phyloP scores from a whole-genome alignment of 768 basidiomycete species.

The Multifurca ochricompacta region DNA sequence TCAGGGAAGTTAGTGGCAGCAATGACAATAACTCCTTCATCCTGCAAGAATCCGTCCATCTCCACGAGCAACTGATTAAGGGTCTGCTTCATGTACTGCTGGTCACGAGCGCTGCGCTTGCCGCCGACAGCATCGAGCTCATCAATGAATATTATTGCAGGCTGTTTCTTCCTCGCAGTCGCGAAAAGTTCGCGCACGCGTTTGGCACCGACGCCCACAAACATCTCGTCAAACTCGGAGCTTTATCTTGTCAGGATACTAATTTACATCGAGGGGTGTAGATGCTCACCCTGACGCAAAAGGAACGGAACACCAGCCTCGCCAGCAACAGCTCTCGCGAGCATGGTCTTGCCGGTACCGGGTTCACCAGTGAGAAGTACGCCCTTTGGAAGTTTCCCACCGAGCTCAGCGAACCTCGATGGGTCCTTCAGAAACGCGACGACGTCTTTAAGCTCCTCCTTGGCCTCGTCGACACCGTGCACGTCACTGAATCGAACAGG shows the following conservation, averaged over 20 bases:
- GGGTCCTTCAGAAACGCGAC: conserved; percentile 96
- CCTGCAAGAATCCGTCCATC: conserved; percentile 93
- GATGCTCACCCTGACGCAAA: conserved; percentile 72
- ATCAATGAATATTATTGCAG: conserved; percentile 98
- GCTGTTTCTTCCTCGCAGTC: conserved; percentile 87
- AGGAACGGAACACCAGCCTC: conserved; percentile 98
- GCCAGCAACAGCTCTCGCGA: conserved; percentile 95
- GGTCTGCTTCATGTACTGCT: conserved; percentile 89
- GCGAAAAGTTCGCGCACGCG: conserved; percentile 93
- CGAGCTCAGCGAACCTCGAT: conserved; percentile 78
- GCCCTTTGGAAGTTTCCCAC: conserved; percentile 92
- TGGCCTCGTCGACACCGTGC: conserved; percentile 96
- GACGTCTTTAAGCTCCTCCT: conserved; percentile 89
- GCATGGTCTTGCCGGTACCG: conserved; percentile 96
- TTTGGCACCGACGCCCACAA: conserved; percentile 91
- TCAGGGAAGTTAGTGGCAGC: conserved; percentile 98
- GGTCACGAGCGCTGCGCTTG: conserved; percentile 74
- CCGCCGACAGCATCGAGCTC: conserved; percentile 92
- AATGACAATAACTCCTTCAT: conserved; percentile 91
- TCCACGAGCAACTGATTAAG: conserved; percentile 95
- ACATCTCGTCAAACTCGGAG: conserved; percentile 98
- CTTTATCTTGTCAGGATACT: conserved; percentile 29
- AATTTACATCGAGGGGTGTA: not conserved
- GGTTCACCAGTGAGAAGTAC: conserved; percentile 86
- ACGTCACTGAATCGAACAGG: conserved; percentile 89